Percentiles rank a stretch among this genome's conserved stretches.
phyloP scores from a whole-genome alignment of 1,139 yeast genomes.

The Blastobotrys illinoisensis region DNA sequence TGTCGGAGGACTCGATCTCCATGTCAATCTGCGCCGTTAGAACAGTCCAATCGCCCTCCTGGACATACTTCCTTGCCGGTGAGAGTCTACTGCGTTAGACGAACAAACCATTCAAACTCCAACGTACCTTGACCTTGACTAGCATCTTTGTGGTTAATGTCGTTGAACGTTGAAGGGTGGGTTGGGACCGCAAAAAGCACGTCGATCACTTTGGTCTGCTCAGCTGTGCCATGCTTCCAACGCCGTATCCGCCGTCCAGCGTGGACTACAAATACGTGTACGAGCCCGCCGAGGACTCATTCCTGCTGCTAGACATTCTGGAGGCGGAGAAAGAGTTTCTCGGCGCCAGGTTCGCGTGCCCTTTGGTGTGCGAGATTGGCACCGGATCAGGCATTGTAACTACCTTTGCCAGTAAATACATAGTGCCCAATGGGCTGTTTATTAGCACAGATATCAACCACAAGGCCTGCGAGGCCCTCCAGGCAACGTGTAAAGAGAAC shows the following conservation, averaged over 20 bases:
- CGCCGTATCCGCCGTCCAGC: conserved; percentile 6
- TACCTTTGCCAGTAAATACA: conserved; percentile 56
- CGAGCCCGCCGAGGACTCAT: conserved; percentile 93
- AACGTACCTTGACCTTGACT: conserved; percentile 52
- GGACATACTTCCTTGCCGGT: conserved; percentile 50
- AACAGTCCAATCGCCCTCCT: neutral
- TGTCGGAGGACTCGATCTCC: conserved; percentile 69
- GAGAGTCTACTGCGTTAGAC: conserved; percentile 26
- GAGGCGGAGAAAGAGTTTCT: conserved; percentile 46
- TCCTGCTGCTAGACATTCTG: conserved; percentile 69
- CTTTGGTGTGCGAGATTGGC: conserved; percentile 80
- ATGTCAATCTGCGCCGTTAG: conserved; percentile 51
- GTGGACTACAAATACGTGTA: conserved; percentile 44
- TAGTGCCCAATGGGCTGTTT: conserved; percentile 46
- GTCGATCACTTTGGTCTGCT: neutral
- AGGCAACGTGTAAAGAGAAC: conserved; percentile 48
- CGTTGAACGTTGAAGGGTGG: neutral
- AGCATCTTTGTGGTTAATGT: conserved; percentile 40
- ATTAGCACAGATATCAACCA: conserved; percentile 77
- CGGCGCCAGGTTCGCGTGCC: conserved; percentile 23
- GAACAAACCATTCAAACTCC: no score
- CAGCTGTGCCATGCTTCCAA: conserved; percentile 4
- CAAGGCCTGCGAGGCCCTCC: conserved; percentile 58
- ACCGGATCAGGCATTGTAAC: conserved; percentile 88
- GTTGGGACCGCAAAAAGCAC: neutral